Percentiles rank a stretch among this genome's conserved stretches.
These are phyloP conservation scores for Candida lessepsii DNA, from an alignment of 805 yeast species.

Conservation along the genomic window DNA sequence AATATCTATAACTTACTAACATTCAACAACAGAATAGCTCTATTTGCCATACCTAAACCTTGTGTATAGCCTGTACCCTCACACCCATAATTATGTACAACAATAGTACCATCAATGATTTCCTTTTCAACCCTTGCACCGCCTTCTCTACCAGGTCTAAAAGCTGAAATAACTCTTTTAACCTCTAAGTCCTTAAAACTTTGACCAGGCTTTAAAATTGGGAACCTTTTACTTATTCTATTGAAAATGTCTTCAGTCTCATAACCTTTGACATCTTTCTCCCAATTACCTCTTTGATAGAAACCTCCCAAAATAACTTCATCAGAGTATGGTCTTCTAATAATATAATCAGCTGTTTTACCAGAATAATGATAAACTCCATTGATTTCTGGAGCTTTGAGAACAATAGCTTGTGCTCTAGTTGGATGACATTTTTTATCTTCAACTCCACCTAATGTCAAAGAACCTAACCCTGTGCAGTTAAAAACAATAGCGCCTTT, in stretches of 20 bases:
- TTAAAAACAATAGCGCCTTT: conserved; percentile 54
- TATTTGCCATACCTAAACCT: conserved; percentile 1
- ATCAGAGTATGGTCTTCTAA: conserved; percentile 66
- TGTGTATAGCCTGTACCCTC: conserved; percentile 8
- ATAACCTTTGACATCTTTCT: conserved; percentile 54
- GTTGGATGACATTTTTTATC: conserved; percentile 67
- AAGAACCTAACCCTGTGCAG: conserved; percentile 76
- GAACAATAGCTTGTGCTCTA: conserved; percentile 76
- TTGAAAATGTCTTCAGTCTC: conserved; percentile 62
- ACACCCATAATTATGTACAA: conserved; percentile 55
- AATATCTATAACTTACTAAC: neutral
- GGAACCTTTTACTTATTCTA: conserved; percentile 54
- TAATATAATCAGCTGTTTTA: conserved; percentile 59
- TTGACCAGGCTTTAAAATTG: conserved; percentile 44
- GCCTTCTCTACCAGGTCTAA: conserved; percentile 77
- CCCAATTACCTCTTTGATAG: conserved; percentile 61
- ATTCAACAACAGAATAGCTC: neutral
- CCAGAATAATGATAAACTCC: neutral
- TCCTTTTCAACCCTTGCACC: conserved; percentile 71
- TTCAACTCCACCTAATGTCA: conserved; percentile 58
- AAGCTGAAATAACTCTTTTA: conserved; percentile 66
- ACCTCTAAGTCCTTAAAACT: conserved; percentile 42
- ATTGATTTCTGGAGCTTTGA: conserved; percentile 65
- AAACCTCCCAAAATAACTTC: conserved; percentile 77
- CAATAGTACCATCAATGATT: conserved; percentile 21